Percentiles rank a stretch among this genome's conserved stretches.
These are phyloP conservation scores for Globisporangium parvum DNA, from an alignment of 352 stramenopile genomes.

Conservation along the genomic window DNA sequence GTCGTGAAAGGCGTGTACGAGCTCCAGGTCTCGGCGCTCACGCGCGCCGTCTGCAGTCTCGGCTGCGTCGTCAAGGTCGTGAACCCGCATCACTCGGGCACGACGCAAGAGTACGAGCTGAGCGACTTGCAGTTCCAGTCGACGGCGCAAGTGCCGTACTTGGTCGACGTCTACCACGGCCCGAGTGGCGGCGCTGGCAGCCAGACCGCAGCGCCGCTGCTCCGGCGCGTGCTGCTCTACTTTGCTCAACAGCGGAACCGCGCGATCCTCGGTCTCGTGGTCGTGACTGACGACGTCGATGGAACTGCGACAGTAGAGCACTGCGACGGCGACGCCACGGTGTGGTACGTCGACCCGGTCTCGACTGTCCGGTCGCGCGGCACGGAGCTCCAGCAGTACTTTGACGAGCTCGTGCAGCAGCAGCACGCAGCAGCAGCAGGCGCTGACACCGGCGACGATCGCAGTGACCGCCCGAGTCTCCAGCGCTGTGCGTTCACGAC, in stretches of 20 bases:
- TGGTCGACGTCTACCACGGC: conserved; percentile 31
- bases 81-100: conserved; percentile 35
- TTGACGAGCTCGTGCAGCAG: conserved; percentile 44
- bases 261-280: conserved; percentile 44
- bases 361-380: conserved; percentile 46
- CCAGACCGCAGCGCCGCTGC: conserved; percentile 11
- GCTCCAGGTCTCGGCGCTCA: conserved; percentile 86
- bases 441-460: no score
- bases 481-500: conserved; percentile 49
- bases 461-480: conserved; percentile 28
- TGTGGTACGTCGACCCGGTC: conserved; percentile 71
- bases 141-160: conserved; percentile 53
- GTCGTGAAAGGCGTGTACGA: conserved; percentile 91
- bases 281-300: conserved; percentile 35
- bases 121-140: conserved; percentile 72
- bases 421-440: conserved; percentile 10
- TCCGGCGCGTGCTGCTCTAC: conserved; percentile 62
- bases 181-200: conserved; percentile 2
- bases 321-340: conserved; percentile 35
- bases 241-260: conserved; percentile 66
- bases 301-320: conserved; percentile 5
- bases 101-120: conserved; percentile 52
- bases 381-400: conserved; percentile 45
- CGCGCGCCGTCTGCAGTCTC: conserved; percentile 87
- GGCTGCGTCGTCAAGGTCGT: conserved; percentile 81